A percentile compares a stretch with the other conserved stretches of the same genome.
Conservation (phyloP, 2,329 filamentous ascomycete species). For the Trichoderma hamatum region DNA sequence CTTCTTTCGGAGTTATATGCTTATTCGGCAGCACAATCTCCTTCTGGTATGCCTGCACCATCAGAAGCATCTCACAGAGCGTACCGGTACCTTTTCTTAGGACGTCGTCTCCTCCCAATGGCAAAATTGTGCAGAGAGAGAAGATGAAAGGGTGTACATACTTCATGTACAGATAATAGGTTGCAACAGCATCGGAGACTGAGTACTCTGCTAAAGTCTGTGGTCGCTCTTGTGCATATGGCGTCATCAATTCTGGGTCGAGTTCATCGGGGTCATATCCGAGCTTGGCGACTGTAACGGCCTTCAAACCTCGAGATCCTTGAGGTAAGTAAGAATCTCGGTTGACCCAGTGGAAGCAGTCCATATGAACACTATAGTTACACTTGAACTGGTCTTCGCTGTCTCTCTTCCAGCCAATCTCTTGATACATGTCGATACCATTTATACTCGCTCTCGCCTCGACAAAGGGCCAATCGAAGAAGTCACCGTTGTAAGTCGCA, state of each 20-base stretch:
- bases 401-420: slow-evolving; percentile 96
- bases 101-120: slow-evolving; percentile 88
- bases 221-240: slow-evolving; percentile 83
- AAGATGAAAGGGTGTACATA: slow-evolving; percentile 99
- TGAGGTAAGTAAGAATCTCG: slow-evolving; percentile 97
- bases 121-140: slow-evolving; percentile 95
- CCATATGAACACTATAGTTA: slow-evolving; percentile 96
- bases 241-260: slow-evolving; percentile 96
- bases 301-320: slow-evolving; percentile 94
- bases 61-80: slow-evolving; percentile 98
- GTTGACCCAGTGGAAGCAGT: slow-evolving; percentile 98
- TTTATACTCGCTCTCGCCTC: slow-evolving; percentile 90
- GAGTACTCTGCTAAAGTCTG: slow-evolving; percentile 97
- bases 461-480: slow-evolving; percentile 99
- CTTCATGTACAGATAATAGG: slow-evolving; percentile 99
- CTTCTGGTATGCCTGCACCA: slow-evolving; percentile 95
- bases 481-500: slow-evolving; percentile 99
- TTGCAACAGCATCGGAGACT: slow-evolving; percentile 97
- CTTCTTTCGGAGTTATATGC: slow-evolving; percentile 84
- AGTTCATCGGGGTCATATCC: slow-evolving; percentile 98
- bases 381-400: slow-evolving; percentile 96
- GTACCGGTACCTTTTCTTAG: slow-evolving; percentile 95
- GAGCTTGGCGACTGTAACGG: slow-evolving; percentile 95
- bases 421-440: slow-evolving; percentile 98
- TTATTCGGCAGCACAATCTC: slow-evolving; percentile 95